Base-by-base conservation (phyloP, 192 early-diverging fungal genomes). In the Diversispora epigaea region DNA sequence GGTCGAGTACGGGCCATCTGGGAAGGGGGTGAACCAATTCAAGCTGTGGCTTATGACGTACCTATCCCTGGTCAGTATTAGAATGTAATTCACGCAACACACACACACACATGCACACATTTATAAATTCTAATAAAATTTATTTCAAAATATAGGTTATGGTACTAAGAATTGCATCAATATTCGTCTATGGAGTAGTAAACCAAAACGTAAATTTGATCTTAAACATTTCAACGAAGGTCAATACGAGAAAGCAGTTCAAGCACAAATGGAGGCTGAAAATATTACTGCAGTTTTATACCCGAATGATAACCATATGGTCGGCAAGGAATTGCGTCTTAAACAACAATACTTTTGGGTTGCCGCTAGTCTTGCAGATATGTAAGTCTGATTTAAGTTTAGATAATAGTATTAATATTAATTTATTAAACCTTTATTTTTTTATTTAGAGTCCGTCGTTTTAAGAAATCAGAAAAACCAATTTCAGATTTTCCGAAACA, bases 331-430 rank as follows among this genome's bases (percentile, higher is more conserved):
- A 80, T 86, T 99, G 62, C 92, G 97, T 56, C 84, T 99, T 77
- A 97, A 97, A 84, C 97, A 99, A 84, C 95, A 99, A 86, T 99
- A 93, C 84, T 95, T 99, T 78, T 98, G 95, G 86, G 94, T 95
- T 64, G 90, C 90, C 39, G 96, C 94, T 55, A 94, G 94, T 17
- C 82, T 98, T 62, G 89, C 91, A 77, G 93, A 93, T 80, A 93
- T 92, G 71, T 81, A 76, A 68, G 74, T 40, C 3, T 39, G 0
- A 44, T 32, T 14, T 64, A 50, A 80, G 7, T 73, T 41, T 45
- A 54, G 75, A 22, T 54, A 21, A 17, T 4, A 63, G 41, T 55
- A 76, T 76, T 60, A 25, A 0, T 50, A n/a, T 15, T 68, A 80
- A 79, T 6, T n/a, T 46, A n/a, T 49, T 63, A 70, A 19, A n/a